Percentiles rank a stretch among this genome's conserved stretches.
These are phyloP conservation scores for Cercospora zeina DNA, from an alignment of 2,329 filamentous ascomycete species.

Conservation along the genomic window DNA sequence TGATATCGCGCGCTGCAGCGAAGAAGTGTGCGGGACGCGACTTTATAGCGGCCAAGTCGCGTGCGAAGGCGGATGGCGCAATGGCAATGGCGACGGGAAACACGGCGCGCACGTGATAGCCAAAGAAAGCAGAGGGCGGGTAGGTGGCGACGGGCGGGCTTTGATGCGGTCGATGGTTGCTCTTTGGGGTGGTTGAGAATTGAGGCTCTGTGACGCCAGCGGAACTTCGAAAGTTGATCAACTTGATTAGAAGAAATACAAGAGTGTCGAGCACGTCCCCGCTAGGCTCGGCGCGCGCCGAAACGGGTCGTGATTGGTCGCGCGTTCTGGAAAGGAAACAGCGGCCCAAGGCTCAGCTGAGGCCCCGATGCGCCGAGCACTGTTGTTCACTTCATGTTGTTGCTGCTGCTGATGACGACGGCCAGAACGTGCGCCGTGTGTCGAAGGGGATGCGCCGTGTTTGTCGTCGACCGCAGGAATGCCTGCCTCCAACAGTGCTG, in stretches of 20 bases:
- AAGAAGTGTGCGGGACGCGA: conserved; percentile 18
- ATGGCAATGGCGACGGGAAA: conserved; percentile 5
- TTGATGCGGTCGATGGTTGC: conserved; percentile 22
- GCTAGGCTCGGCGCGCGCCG: conserved; percentile 1
- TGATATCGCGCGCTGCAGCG: conserved; percentile 26
- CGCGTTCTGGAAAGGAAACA: conserved; percentile 2
- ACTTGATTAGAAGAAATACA: conserved; percentile 12
- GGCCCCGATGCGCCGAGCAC: not conserved
- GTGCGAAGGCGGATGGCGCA: conserved; percentile 7
- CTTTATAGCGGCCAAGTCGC: conserved; percentile 15
- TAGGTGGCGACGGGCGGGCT: conserved; percentile 14
- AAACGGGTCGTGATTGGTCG: not conserved
- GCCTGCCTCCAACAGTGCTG: not conserved
- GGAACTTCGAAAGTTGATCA: conserved; percentile 16
- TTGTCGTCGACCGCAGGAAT: not conserved
- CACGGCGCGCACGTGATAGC: conserved; percentile 21
- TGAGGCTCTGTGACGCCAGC: conserved; percentile 25
- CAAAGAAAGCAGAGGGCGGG: conserved; percentile 17
- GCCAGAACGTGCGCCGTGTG: not conserved
- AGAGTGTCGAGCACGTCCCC: conserved; percentile 2
- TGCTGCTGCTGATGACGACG: not conserved
- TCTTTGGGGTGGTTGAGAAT: conserved; percentile 17
- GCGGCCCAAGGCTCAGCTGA: not conserved
- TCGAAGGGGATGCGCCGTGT: not conserved
- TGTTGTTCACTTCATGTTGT: not conserved